A percentile compares a stretch with the other conserved stretches of the same genome.
These are phyloP conservation scores for Aspergillus oerlinghausenensis DNA, from an alignment of 2,329 filamentous ascomycete species.

Conservation along the genomic window DNA sequence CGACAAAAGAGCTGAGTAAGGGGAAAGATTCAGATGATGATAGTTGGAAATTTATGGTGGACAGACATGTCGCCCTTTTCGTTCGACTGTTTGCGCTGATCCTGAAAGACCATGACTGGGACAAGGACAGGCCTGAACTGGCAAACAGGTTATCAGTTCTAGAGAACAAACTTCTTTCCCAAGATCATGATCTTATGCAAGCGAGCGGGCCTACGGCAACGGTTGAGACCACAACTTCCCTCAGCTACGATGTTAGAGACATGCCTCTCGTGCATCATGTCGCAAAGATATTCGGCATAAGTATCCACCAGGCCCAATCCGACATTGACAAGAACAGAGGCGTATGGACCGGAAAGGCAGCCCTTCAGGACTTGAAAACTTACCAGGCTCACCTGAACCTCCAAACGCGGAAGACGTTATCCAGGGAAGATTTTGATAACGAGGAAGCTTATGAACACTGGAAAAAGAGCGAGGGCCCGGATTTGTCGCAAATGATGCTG, in stretches of 20 bases:
- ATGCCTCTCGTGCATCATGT: constrained; percentile 92
- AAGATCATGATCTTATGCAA: constrained; percentile 83
- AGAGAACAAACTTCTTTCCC: constrained; percentile 88
- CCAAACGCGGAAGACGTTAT: constrained; percentile 69
- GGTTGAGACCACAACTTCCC: constrained; percentile 74
- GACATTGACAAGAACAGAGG: constrained; percentile 80
- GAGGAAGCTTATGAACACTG: constrained; percentile 85
- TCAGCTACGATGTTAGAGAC: constrained; percentile 91
- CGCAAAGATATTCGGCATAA: constrained; percentile 77
- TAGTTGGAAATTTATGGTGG: constrained; percentile 84
- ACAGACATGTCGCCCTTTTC: constrained; percentile 91
- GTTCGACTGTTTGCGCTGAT: constrained; percentile 78
- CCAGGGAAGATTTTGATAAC: constrained; percentile 80
- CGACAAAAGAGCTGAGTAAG: constrained; percentile 83
- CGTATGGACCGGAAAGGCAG: constrained; percentile 86
- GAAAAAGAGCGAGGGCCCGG: constrained; percentile 83
- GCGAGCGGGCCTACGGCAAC: constrained; percentile 55
- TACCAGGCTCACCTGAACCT: constrained; percentile 88
- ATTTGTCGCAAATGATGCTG: constrained; percentile 89
- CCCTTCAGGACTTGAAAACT: constrained; percentile 82
- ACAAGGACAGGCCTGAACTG: constrained; percentile 79
- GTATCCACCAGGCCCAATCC: constrained; percentile 72
- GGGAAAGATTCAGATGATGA: constrained; percentile 74
- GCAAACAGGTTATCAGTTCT: constrained; percentile 71
- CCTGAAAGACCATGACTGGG: constrained; percentile 77